Conservation (phyloP, 306 rosid species). For the Lupinus albus region DNA sequence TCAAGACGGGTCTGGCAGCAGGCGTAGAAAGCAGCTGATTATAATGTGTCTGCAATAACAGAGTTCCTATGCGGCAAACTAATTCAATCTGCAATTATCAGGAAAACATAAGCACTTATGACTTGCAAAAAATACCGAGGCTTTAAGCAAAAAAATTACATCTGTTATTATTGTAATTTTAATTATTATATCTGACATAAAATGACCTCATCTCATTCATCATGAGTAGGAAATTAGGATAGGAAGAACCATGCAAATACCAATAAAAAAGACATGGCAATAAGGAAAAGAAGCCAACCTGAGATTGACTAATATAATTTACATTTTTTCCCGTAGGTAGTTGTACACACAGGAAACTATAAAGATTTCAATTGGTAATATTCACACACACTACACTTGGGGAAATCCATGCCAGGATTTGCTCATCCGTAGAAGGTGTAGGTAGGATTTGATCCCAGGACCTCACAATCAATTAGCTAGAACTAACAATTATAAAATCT, state of each 20-base stretch:
- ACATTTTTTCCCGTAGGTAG: too few relatives aligned
- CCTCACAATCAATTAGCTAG: too few relatives aligned
- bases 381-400: too few relatives aligned
- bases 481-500: too few relatives aligned
- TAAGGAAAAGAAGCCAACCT: background rate
- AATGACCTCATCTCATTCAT: background rate
- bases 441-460: too few relatives aligned
- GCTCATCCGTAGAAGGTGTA: too few relatives aligned
- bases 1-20: constrained; percentile 70
- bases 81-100: constrained; percentile 79
- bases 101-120: constrained; percentile 8
- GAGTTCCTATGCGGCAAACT: constrained; percentile 71
- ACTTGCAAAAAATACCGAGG: background rate
- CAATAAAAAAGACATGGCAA: background rate
- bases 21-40: constrained; percentile 81
- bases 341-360: too few relatives aligned
- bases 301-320: constrained; percentile 11
- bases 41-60: constrained; percentile 73
- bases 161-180: background rate
- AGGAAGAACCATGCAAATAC: constrained; percentile 5
- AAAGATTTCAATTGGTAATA: too few relatives aligned
- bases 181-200: constrained; percentile 1
- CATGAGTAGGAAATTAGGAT: constrained; percentile 8
- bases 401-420: too few relatives aligned
- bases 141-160: background rate